Evolutionary conservation across 495 filamentous ascomycete genomes (phyloP), one percentile per base, ranked within the genome.

Genomic region (Podospora pseudocomata): DNA sequence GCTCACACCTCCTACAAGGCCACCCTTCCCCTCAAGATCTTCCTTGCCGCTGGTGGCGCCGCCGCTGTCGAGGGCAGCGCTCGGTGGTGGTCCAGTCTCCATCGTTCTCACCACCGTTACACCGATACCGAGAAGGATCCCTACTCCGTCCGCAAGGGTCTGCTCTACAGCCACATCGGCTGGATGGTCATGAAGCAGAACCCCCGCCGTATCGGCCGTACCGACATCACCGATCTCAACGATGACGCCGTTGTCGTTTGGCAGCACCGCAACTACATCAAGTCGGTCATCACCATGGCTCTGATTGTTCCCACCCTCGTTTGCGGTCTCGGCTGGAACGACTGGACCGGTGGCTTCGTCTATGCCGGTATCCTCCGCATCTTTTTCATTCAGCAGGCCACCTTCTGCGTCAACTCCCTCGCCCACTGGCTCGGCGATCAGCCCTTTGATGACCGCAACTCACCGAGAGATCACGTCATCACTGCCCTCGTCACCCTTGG

Each of bases 81-180:
- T 75, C 85, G 96, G 73, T 99, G 96, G 96, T 99, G 96, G 96
- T 89, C 92, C 68, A 89, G 92, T 70, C 93, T 92, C 77, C 96
- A 99, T 85, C 91, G 96, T 68, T 92, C 96, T 73, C 96, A 99
- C 81, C 96, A 99, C 85, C 90, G 96, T 72, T 98, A 97, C 78
- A 99, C 96, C 85, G 96, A 98, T 74, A 99, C 96, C 74, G 91
- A 97, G 64, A 98, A 99, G 84, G 96, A 99, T 76, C 96, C 96
- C 27, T 99, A 98, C 86, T 96, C 92, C 64, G 96, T 99, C 71
- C 92, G 95, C 81, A 99, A 99, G 88, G 95, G 95, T 70, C 87
- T 73, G 28, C 80, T 96, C 73, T 99, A 99, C 87, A 96, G 92
- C 64, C 95, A 99, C 83, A 83, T 99, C 60, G 95, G 95, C 77